These are phyloP conservation scores for Echinosophora koreensis DNA, from an alignment of 306 rosid genomes.

Conservation along the genomic window DNA sequence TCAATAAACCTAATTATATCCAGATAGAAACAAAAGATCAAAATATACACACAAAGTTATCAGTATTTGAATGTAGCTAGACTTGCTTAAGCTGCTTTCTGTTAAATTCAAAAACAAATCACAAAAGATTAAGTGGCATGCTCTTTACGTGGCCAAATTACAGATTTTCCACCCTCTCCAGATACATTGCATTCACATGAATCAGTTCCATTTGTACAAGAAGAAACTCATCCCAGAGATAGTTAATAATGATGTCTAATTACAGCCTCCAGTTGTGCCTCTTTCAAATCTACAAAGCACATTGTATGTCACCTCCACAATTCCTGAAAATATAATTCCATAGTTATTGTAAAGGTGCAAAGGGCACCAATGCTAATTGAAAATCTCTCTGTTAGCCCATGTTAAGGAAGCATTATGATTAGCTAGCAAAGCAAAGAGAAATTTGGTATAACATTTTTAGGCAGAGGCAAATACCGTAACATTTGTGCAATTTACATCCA, in stretches of 20 bases:
- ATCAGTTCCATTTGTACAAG: conserved; percentile 28
- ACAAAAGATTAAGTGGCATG: neutral
- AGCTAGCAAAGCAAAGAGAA: conserved; percentile 3
- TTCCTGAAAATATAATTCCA: conserved; percentile 53
- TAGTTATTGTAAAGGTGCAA: neutral
- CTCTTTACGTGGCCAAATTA: neutral
- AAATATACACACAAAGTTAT: conserved; percentile 4
- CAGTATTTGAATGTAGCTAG: neutral
- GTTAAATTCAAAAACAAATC: neutral
- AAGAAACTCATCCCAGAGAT: conserved; percentile 31
- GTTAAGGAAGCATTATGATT: conserved; percentile 13
- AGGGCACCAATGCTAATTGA: conserved; percentile 16
- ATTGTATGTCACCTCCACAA: conserved; percentile 47
- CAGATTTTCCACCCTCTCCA: neutral
- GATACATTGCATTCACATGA: conserved; percentile 22
- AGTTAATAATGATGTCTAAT: conserved; percentile 17
- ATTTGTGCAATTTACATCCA: conserved; percentile 48
- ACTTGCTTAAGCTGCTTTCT: neutral
- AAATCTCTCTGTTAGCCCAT: neutral
- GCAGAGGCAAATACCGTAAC: conserved; percentile 49
- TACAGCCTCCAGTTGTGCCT: conserved; percentile 34
- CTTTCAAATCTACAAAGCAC: conserved; percentile 26
- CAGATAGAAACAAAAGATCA: conserved; percentile 2
- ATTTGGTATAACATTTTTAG: neutral
- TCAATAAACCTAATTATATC: neutral